A percentile compares a stretch with the other conserved stretches of the same genome.
These are phyloP conservation scores for Mariannaea sp. DNA, from an alignment of 2,329 filamentous ascomycete species.

Conservation along the genomic window DNA sequence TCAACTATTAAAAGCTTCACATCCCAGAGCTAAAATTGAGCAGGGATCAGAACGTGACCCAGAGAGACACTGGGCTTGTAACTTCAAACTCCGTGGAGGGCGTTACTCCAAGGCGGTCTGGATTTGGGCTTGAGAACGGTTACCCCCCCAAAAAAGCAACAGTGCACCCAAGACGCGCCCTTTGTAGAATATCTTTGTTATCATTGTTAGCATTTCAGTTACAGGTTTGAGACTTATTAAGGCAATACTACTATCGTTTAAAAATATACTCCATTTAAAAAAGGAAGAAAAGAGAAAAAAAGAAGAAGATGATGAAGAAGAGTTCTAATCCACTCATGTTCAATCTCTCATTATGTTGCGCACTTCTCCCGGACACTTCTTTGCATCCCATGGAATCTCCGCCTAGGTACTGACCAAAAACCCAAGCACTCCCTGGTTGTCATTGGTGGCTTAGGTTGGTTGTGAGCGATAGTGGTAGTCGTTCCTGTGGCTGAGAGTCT, in stretches of 20 bases:
- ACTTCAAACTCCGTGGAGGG: conserved; percentile 7
- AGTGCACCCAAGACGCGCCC: conserved; percentile 14
- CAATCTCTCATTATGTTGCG: no score
- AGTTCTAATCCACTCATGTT: no score
- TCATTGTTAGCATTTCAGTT: conserved; percentile 16
- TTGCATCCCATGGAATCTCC: no score
- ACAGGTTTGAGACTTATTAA: conserved; percentile 8
- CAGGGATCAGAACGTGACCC: not conserved
- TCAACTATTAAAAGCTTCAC: conserved; percentile 73
- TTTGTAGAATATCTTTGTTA: conserved; percentile 31
- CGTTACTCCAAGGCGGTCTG: conserved; percentile 19
- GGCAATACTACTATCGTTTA: not conserved
- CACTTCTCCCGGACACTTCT: no score
- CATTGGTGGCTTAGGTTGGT: no score
- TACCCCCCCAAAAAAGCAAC: conserved; percentile 5
- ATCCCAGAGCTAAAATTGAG: not conserved
- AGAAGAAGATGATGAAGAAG: not conserved
- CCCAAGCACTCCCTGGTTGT: no score
- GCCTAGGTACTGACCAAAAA: no score
- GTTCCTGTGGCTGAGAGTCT: conserved; percentile 8
- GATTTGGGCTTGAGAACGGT: conserved; percentile 8
- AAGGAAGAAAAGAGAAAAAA: not conserved
- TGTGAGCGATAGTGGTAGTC: conserved; percentile 22
- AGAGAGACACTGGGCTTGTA: not conserved
- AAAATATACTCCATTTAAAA: not conserved